Base-by-base conservation (phyloP, 2,329 filamentous ascomycete genomes). In the Neonectria punicea region DNA sequence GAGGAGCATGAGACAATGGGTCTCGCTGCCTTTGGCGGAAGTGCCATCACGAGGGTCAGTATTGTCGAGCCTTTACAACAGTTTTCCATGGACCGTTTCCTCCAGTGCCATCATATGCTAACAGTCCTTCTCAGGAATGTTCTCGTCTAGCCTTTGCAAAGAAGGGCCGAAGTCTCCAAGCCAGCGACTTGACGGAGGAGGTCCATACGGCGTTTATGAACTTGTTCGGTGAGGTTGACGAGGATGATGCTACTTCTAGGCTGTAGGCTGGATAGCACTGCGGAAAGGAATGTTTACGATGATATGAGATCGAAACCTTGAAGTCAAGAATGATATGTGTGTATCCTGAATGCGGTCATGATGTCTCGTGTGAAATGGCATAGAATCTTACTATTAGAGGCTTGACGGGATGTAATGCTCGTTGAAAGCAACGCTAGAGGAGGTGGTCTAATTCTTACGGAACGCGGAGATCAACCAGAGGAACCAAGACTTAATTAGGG, bases 181-280 rank as follows among this genome's bases (percentile, higher is more conserved):
- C 96, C 1, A 94, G 92, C 71, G 96, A 98, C 80, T 81, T 99
- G 76, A 98, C 95, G 0, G 93, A 96, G 18, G 92, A 97, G 80
- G 92, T 99, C 10, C 91, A 97, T 74, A 83, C 83, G 36, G 92
- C 94, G 1, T 98, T 98, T 79, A 78, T 92, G 74, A 89, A 89
- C 65, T 79, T 97, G 18, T 91, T 98, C 75, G 94, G 93, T 1
- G 92, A 94, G 70, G 85, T 86, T 4, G 87, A 86, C 41, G 82
- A 74, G 7, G 80, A 80, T 6, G 70, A 79, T 14, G 72, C 73
- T 5, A 71, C 68, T 1, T 74, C 77, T 1, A 83, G 77, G 74
- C 70, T 83, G 32, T 83, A 67, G 39, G 6, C 2, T 14, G 3
- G 2, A 8, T 36, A 10, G 20, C 3, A n/a, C 14, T 20, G 4